These are phyloP conservation scores for Leccinum sublutescens DNA, from an alignment of 768 basidiomycete species.

Conservation along the genomic window DNA sequence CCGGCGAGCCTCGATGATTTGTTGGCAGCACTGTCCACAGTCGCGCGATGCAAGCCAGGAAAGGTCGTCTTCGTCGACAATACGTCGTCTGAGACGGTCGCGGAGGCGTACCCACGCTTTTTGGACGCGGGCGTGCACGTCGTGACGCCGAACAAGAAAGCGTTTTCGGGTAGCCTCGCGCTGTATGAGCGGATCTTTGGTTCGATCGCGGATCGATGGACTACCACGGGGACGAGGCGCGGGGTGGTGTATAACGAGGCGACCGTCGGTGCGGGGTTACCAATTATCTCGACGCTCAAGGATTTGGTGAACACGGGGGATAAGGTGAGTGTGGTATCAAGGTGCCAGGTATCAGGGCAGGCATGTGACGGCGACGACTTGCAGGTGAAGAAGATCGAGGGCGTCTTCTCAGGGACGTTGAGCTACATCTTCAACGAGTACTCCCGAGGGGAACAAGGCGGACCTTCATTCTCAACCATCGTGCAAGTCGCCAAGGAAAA, in stretches of 20 bases:
- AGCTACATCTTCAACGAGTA: conserved; percentile 99
- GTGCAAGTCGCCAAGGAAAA: conserved; percentile 86
- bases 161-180: conserved; percentile 68
- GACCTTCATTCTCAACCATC: conserved; percentile 83
- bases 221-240: conserved; percentile 20
- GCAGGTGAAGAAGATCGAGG: conserved; percentile 88
- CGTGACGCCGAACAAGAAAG: conserved; percentile 98
- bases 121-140: conserved; percentile 77
- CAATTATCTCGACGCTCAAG: conserved; percentile 87
- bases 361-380: not conserved
- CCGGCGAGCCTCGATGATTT: conserved; percentile 38
- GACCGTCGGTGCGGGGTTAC: conserved; percentile 95
- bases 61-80: conserved; percentile 85
- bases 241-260: conserved; percentile 81
- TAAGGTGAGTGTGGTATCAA: conserved; percentile 48
- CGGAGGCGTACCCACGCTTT: conserved; percentile 77
- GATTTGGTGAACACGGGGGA: conserved; percentile 93
- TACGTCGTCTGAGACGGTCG: conserved; percentile 83
- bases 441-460: conserved; percentile 64
- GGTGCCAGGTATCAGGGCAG: not conserved
- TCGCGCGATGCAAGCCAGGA: conserved; percentile 43
- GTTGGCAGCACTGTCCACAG: conserved; percentile 40
- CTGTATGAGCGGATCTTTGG: conserved; percentile 73
- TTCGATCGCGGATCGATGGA: conserved; percentile 21
- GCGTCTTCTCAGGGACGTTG: conserved; percentile 96